Base-by-base conservation (phyloP, 768 basidiomycete species). In the Kwoniella sp. region DNA sequence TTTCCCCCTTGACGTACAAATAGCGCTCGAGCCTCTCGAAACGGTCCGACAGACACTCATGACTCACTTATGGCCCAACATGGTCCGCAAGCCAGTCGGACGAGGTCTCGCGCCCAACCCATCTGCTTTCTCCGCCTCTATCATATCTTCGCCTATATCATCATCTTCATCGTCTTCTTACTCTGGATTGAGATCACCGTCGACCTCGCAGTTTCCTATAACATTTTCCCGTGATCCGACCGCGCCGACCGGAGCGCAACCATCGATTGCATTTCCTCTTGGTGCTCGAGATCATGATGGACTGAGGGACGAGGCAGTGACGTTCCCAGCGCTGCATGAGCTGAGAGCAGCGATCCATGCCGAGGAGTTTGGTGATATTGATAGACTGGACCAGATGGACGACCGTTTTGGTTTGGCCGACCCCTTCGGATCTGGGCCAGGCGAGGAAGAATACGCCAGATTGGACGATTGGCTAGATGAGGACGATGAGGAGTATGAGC, bases 31-130 rank as follows among this genome's bases (percentile, higher is more conserved):
- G 4, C 66, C 68, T 2, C 56, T 72, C 15, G 75, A 77, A 26
- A 53, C 34, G 12, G 59, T 76, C 8, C 58, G 73, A 17, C 71
- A 76, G 50, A 76, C 77, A n/a, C 58, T 79, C 2, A 66, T 69
- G 58, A 76, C 77, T 28, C 73, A 76, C 57, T 60, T 76, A 41
- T 79, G 77, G 77, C 75, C 77, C 1, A 56, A 58, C 4, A 76
- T 79, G 77, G 48, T 55, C 8, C 67, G 74, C 29, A 77, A 74
- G 65, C 58, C 72, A 17, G 41, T 67, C 13, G 34, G 28, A 28
- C n/a, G 23, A 47, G n/a, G 28, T 11, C 34, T n/a, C 1, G 0
- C 34, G 30, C 37, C 25, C 30, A 50, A 30, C 22, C 22, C 53
- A 20, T 45, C 61, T 1, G 4, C 54, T 13, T 45, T 45, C 41